Conservation (phyloP, 495 filamentous ascomycete species). For the Trichoderma asperelloides region DNA sequence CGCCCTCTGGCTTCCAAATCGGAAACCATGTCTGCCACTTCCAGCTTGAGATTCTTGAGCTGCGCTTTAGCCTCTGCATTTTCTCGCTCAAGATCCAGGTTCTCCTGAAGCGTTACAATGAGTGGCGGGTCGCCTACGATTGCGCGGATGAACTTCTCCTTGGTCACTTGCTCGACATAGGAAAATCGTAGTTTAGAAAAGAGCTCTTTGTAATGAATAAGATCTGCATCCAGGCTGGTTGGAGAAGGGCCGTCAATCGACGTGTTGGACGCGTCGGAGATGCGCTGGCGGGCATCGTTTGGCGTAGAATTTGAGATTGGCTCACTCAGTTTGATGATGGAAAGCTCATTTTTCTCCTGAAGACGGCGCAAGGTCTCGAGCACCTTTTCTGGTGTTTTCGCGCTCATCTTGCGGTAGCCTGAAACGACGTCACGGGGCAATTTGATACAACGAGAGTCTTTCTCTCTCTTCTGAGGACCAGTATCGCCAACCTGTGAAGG, state of each 20-base stretch:
- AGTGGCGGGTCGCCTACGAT: conserved; percentile 81
- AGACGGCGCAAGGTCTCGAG: conserved; percentile 26
- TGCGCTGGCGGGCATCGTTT: conserved; percentile 38
- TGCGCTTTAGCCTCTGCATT: conserved; percentile 63
- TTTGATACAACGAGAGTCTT: not conserved
- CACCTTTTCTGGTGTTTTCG: conserved; percentile 17
- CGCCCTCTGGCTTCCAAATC: conserved; percentile 62
- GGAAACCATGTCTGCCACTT: conserved; percentile 62
- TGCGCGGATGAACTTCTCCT: conserved; percentile 68
- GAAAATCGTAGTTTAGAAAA: conserved; percentile 95
- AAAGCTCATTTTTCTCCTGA: conserved; percentile 46
- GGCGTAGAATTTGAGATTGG: conserved; percentile 48
- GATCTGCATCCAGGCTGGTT: conserved; percentile 68
- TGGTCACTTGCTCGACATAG: conserved; percentile 75
- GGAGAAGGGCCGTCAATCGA: conserved; percentile 62
- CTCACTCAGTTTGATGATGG: conserved; percentile 68
- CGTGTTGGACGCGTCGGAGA: conserved; percentile 60
- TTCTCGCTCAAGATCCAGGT: conserved; percentile 65
- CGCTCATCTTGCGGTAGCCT: conserved; percentile 8
- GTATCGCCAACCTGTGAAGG: not conserved
- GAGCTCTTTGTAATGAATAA: conserved; percentile 87
- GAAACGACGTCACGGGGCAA: no score
- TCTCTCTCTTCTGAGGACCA: not conserved
- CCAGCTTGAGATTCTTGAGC: conserved; percentile 68
- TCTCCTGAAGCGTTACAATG: conserved; percentile 73